Percentiles rank a stretch among this genome's conserved stretches.
These are phyloP conservation scores for Lindgomyces ingoldianus DNA, from an alignment of 495 filamentous ascomycete genomes.

Conservation along the genomic window DNA sequence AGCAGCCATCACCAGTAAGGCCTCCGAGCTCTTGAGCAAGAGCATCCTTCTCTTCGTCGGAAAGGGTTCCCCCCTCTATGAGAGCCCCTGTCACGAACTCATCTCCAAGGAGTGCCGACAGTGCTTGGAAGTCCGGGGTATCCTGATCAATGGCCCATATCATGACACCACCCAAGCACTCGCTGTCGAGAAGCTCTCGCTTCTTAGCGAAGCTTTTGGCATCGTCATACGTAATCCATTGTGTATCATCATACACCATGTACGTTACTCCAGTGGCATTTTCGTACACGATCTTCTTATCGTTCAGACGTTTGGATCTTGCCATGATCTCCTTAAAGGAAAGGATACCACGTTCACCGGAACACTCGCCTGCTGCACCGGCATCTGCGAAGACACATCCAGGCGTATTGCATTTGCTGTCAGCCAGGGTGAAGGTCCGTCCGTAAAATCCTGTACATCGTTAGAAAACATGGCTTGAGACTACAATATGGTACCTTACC, in stretches of 20 bases:
- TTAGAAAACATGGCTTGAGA: too few species aligned
- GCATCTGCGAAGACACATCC: slow-evolving; percentile 1
- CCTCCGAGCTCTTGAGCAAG: not conserved
- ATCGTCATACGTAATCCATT: slow-evolving; percentile 14
- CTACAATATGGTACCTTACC: too few species aligned
- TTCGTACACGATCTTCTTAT: not conserved
- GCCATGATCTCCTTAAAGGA: slow-evolving; percentile 13
- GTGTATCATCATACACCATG: not conserved
- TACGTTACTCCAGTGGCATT: not conserved
- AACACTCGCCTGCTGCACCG: slow-evolving; percentile 15
- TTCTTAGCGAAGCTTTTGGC: not conserved
- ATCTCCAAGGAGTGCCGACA: not conserved
- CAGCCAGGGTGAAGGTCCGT: slow-evolving; percentile 44
- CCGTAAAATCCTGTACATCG: slow-evolving; percentile 51
- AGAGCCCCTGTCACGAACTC: too few species aligned
- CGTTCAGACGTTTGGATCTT: not conserved
- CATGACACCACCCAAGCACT: not conserved
- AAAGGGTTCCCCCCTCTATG: not conserved
- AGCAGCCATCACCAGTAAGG: slow-evolving; percentile 5
- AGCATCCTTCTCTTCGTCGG: not conserved
- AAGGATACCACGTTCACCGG: slow-evolving; percentile 17
- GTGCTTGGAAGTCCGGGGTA: not conserved
- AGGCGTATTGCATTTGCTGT: slow-evolving; percentile 37
- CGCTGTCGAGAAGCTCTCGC: not conserved
- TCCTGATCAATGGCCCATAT: slow-evolving; percentile 7